phyloP scores from a whole-genome alignment of 139 green algal species.

The Tetraselmis chui region DNA sequence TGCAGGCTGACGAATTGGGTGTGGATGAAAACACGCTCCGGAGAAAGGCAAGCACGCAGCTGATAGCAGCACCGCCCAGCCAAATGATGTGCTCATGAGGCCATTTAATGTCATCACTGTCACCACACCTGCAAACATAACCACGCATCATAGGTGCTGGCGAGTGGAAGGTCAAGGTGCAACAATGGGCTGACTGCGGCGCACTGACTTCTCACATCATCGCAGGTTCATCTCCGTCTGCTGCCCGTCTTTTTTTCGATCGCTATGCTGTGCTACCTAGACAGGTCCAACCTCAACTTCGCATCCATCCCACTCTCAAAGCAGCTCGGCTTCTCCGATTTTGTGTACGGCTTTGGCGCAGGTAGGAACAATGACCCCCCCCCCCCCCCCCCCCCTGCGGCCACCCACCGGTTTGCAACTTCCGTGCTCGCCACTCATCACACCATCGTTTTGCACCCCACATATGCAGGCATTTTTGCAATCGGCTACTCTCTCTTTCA shows the following conservation, averaged over 20 bases:
- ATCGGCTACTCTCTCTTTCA: constrained; percentile 52
- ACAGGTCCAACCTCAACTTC: constrained; percentile 68
- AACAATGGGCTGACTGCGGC: no score
- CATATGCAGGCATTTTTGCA: constrained; percentile 61
- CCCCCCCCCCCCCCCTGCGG: neutral
- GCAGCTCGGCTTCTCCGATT: constrained; percentile 45
- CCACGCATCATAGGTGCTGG: no score
- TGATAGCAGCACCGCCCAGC: no score
- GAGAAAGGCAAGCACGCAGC: neutral
- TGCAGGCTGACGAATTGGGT: neutral
- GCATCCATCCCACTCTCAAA: constrained; percentile 57
- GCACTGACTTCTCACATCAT: no score
- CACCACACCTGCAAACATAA: no score
- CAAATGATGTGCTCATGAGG: no score
- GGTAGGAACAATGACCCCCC: neutral
- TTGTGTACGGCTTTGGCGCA: constrained; percentile 46
- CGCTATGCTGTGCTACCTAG: constrained; percentile 53
- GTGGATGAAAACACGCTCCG: neutral
- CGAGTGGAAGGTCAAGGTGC: no score
- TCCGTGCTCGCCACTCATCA: neutral
- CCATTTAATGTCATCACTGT: no score
- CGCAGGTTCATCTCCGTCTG: no score
- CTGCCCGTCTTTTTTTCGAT: constrained; percentile 10
- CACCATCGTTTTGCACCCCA: neutral
- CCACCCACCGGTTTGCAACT: neutral